Evolutionary conservation across 495 filamentous ascomycete species (phyloP).

Genomic region (Neurospora pannonica): DNA sequence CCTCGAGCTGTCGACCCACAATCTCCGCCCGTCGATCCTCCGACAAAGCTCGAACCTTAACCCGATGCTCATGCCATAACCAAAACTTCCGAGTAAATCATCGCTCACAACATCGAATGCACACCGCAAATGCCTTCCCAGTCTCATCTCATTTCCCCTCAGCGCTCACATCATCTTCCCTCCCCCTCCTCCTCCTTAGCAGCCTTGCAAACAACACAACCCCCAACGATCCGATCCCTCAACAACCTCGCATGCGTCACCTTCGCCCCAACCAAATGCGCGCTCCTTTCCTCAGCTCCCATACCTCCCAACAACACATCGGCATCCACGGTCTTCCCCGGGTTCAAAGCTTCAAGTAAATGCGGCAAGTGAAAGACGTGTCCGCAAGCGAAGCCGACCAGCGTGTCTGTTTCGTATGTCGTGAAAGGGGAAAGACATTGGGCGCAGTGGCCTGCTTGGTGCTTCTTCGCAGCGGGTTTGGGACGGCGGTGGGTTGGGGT

Average conservation of each 20-base stretch:
- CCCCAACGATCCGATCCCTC: conserved; percentile 56
- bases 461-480: conserved; percentile 12
- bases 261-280: conserved; percentile 59
- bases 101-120: background rate
- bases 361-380: conserved; percentile 87
- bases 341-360: conserved; percentile 46
- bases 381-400: conserved; percentile 85
- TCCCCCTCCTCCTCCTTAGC: conserved; percentile 1
- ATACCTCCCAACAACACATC: conserved; percentile 12
- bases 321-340: conserved; percentile 23
- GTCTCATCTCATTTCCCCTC: background rate
- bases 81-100: background rate
- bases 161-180: background rate
- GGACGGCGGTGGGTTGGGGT: conserved; percentile 4
- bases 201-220: conserved; percentile 55
- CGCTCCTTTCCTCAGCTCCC: conserved; percentile 32
- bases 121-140: background rate
- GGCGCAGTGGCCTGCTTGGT: conserved; percentile 47
- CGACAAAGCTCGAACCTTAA: background rate
- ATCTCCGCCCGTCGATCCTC: too few relatives aligned
- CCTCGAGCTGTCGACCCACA: too few relatives aligned
- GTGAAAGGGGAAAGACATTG: conserved; percentile 53
- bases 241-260: conserved; percentile 81
- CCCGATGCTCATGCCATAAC: background rate
- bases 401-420: conserved; percentile 58